A percentile compares a stretch with the other conserved stretches of the same genome.
Evolutionary conservation across 441 rosid species (phyloP).

Genomic region (Populus hybrid): DNA sequence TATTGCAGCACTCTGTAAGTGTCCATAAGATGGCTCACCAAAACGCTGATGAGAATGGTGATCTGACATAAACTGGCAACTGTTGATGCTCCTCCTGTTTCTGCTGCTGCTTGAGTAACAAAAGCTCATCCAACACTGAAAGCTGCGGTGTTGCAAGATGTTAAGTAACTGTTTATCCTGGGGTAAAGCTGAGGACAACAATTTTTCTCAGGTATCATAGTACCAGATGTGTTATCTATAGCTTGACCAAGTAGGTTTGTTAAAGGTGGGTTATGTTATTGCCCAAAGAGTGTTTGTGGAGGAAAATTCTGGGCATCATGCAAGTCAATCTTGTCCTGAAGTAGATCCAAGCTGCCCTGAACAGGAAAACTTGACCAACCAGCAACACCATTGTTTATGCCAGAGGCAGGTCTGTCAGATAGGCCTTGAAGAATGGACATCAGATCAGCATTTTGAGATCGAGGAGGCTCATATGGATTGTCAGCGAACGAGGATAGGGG

Average conservation of each 20-base stretch:
- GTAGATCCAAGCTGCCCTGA: constrained; percentile 54
- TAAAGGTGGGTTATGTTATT: constrained; percentile 56
- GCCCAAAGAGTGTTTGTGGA: constrained; percentile 60
- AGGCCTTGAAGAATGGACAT: constrained; percentile 71
- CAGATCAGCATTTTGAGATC: constrained; percentile 69
- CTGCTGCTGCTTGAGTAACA: constrained; percentile 83
- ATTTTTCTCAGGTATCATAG: constrained; percentile 54
- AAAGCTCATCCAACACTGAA: constrained; percentile 59
- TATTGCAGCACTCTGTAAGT: constrained; percentile 40
- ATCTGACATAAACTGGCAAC: constrained; percentile 68
- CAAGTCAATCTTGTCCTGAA: constrained; percentile 56
- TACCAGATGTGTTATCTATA: constrained; percentile 48
- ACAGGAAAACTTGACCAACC: constrained; percentile 61
- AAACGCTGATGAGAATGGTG: constrained; percentile 56
- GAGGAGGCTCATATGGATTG: constrained; percentile 43
- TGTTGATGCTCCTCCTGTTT: constrained; percentile 88
- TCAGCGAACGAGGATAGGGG: constrained; percentile 34
- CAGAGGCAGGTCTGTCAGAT: constrained; percentile 56
- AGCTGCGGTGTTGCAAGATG: constrained; percentile 72
- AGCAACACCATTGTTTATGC: constrained; percentile 46
- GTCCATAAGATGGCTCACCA: constrained; percentile 61
- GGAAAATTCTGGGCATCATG: constrained; percentile 55
- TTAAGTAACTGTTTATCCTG: constrained; percentile 71
- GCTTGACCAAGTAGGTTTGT: constrained; percentile 63
- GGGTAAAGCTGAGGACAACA: constrained; percentile 48